A percentile compares a stretch with the other conserved stretches of the same genome.
Conservation (phyloP, 2,329 filamentous ascomycete species). For the Periconia sp. region DNA sequence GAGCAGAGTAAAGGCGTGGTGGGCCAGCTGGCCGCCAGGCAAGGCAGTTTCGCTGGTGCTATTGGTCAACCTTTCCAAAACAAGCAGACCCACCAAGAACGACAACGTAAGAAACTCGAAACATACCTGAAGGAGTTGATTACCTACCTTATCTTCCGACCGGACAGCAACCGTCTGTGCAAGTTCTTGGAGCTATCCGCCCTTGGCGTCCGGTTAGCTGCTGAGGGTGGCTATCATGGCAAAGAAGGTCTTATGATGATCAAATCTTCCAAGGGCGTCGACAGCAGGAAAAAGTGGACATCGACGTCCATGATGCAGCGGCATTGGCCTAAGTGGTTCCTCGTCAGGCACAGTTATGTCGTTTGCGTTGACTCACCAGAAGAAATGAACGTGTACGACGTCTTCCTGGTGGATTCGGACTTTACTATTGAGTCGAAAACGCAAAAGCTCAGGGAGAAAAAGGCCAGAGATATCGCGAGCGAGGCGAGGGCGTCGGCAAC, state of each 20-base stretch:
- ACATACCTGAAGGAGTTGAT: slow-evolving; percentile 93
- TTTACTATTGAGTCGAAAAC: slow-evolving; percentile 82
- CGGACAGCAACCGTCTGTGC: slow-evolving; percentile 93
- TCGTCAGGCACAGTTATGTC: slow-evolving; percentile 96
- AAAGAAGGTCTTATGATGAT: slow-evolving; percentile 96
- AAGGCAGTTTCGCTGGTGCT: slow-evolving; percentile 50
- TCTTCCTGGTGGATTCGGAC: slow-evolving; percentile 91
- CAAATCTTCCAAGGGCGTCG: slow-evolving; percentile 85
- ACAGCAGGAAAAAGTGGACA: slow-evolving; percentile 81
- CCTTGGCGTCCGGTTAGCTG: slow-evolving; percentile 88
- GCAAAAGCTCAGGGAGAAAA: slow-evolving; percentile 55
- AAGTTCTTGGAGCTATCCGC: slow-evolving; percentile 96
- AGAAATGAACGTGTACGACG: slow-evolving; percentile 98
- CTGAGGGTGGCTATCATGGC: slow-evolving; percentile 95
- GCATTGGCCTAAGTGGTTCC: slow-evolving; percentile 94
- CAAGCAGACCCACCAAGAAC: slow-evolving; percentile 72
- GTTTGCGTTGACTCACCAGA: slow-evolving; percentile 98
- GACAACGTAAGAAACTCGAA: slow-evolving; percentile 83
- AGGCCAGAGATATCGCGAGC: slow-evolving; percentile 67
- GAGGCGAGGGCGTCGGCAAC: slow-evolving; percentile 67
- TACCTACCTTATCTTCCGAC: slow-evolving; percentile 93
- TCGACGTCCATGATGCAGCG: slow-evolving; percentile 79
- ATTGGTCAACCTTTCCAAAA: slow-evolving; percentile 45
- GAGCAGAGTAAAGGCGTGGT: slow-evolving; percentile 30
- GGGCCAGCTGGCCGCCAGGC: slow-evolving; percentile 31